Base-by-base conservation (phyloP, 306 rosid genomes). In the Glycine tomentella region DNA sequence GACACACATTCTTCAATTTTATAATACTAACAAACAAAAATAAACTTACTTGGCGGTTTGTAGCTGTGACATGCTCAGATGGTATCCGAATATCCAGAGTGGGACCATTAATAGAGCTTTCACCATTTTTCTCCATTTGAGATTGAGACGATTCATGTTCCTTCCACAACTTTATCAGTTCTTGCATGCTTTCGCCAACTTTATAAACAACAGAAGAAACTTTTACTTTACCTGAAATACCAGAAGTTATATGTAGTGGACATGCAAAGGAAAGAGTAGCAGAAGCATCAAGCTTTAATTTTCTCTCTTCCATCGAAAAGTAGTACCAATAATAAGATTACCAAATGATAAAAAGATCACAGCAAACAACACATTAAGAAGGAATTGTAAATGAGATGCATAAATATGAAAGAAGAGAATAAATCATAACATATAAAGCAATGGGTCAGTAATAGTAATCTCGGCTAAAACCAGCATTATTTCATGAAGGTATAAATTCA, bases 101-200 rank as follows among this genome's bases (percentile, higher is more conserved):
- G 45, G 98, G 98, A 44, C 93, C 90, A 72, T 46, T 81, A 42
- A 62, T 85, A 58, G 93, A 88, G 83, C 91, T 88, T 90, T 91
- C 95, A 56, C 88, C 87, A 73, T 79, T 90, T 81, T 86, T 91
- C 66, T 93, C 97, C 51, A 79, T 53, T 69, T 86, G 93, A 45
- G 87, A 84, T 75, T 85, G 93, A 15, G 88, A 86, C 58, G 82
- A 82, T 75, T 90, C 94, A 80, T 90, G 80, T 59, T 93, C 99
- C 85, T 80, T 88, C 99, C 99, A 95, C 88, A 95, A 84, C 87
- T 89, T 93, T 74, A 90, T 87, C 83, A 95, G 80, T 74, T 95
- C 99, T 93, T 95, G 99, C 95, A 95, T 90, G 89, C 96, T 93
- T 81, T 95, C 99, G 7, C 99, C 99, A 75, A 95, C 98, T 87